Evolutionary conservation across 2,329 filamentous ascomycete species (phyloP).

Genomic region (Cryphonectria radicalis): DNA sequence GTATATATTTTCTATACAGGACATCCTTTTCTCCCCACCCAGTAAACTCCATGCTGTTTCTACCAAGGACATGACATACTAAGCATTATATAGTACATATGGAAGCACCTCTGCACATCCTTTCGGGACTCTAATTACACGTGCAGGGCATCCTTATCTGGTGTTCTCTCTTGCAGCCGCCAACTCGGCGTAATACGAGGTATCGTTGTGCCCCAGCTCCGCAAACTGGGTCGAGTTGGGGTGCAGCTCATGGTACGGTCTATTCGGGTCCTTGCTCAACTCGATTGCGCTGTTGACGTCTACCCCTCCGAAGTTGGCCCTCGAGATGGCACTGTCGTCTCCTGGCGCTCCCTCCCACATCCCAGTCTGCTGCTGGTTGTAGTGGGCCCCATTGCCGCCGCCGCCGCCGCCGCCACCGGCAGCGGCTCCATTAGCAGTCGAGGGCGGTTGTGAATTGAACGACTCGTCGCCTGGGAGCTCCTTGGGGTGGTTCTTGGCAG

Average conservation of each 20-base stretch:
- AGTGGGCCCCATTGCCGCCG: background rate
- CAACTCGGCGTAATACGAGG: slow-evolving; percentile 1
- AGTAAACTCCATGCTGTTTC: background rate
- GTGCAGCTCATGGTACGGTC: slow-evolving; percentile 8
- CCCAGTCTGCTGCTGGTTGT: background rate
- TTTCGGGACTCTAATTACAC: background rate
- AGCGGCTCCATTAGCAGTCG: background rate
- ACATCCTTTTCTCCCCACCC: background rate
- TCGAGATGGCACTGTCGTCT: background rate
- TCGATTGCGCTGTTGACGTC: background rate
- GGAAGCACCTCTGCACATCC: background rate
- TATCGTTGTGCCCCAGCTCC: slow-evolving; percentile 9
- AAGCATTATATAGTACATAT: slow-evolving; percentile 2
- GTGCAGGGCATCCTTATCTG: background rate
- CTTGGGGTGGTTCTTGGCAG: background rate
- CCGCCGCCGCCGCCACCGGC: no score
- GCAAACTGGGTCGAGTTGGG: slow-evolving; percentile 6
- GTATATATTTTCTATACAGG: background rate
- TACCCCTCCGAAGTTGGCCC: background rate
- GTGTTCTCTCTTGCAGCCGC: slow-evolving; percentile 9
- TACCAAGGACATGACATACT: slow-evolving; percentile 9
- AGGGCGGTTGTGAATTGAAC: background rate
- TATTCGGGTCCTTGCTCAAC: background rate
- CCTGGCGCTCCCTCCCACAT: background rate
- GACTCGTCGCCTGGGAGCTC: background rate